Base-by-base conservation (phyloP, 345 rosid species). In the Schrenkiella parvula region DNA sequence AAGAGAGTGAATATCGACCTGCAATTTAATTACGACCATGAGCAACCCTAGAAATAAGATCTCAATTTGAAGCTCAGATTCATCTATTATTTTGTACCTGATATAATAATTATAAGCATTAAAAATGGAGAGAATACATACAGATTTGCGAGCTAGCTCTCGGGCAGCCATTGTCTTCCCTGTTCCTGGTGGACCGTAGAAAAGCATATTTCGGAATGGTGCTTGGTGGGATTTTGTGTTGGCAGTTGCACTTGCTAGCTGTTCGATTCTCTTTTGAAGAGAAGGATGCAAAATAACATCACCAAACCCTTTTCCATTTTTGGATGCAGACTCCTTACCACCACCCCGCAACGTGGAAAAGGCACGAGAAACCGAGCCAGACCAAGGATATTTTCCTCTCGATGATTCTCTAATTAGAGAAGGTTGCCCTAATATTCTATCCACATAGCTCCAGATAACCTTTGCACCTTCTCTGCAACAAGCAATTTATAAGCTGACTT, bases 121-220 rank as follows among this genome's bases (percentile, higher is more conserved):
- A 26, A 47, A 11, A 31, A n/a, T 17, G 26, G 13, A 64, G 68
- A 65, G 75, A 65, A 50, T 6, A 60, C 90, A 78, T 91, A 93
- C 97, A 73, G 99, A 95, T 91, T 83, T 88, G 39, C 76, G 79
- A 66, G 96, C 96, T 48, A 91, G 80, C 78, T 95, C 96, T 79
- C 96, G 84, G 42, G 99, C 99, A 74, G 96, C 99, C 97, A 95
- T 91, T 29, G 99, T 91, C 81, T 95, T 95, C 67, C 99, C 99
- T 23, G 99, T 95, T 75, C 99, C 99, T 52, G 99, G 99, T 53
- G 99, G 99, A 35, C 99, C 99, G 51, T 91, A 89, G 78, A 95
- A 91, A 59, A 95, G 91, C 92, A 95, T 87, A 76, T 95, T 95
- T 56, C 97, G 84, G 65, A 88, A 95, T 10, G 99, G 99, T 32